Evolutionary conservation across 306 rosid genomes (phyloP).

Genomic region (Mimosa bimucronata): DNA sequence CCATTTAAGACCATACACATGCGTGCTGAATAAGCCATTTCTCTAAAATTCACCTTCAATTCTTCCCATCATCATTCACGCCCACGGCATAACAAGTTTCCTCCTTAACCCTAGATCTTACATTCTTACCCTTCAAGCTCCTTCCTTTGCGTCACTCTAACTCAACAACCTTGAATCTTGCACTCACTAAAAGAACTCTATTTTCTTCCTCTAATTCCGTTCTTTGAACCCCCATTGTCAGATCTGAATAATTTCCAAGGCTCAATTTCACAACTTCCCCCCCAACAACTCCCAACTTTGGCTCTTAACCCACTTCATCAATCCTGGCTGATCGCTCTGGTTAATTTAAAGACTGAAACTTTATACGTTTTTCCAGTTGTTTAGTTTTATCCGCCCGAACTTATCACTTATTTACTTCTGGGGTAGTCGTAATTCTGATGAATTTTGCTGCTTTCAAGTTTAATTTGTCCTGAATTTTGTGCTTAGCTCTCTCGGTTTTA

Average conservation of each 20-base stretch:
- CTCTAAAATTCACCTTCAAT: slow-evolving; percentile 17
- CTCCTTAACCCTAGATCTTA: slow-evolving; percentile 71
- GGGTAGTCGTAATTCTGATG: slow-evolving; percentile 32
- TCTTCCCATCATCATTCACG: slow-evolving; percentile 7
- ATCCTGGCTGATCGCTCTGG: slow-evolving; percentile 34
- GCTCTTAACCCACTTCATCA: slow-evolving; percentile 1
- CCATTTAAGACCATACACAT: slow-evolving; percentile 60
- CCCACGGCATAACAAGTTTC: slow-evolving; percentile 2
- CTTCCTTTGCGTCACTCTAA: slow-evolving; percentile 51
- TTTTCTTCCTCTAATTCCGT: slow-evolving; percentile 16
- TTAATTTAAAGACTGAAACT: slow-evolving; percentile 21
- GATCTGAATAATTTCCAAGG: slow-evolving; percentile 53
- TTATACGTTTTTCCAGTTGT: slow-evolving; percentile 23
- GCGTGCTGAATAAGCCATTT: slow-evolving; percentile 61
- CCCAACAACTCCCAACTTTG: not conserved
- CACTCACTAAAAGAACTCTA: not conserved
- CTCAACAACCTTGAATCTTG: slow-evolving; percentile 35
- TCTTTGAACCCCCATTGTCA: slow-evolving; percentile 38
- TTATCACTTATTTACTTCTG: slow-evolving; percentile 18
- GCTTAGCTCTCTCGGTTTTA: slow-evolving; percentile 43
- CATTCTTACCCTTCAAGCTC: slow-evolving; percentile 29
- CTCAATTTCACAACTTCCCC: not conserved
- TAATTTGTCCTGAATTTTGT: slow-evolving; percentile 41
- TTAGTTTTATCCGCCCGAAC: slow-evolving; percentile 28
- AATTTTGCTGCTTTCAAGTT: slow-evolving; percentile 39